Conservation (phyloP, 345 rosid genomes). For the Eutrema yunnanense region DNA sequence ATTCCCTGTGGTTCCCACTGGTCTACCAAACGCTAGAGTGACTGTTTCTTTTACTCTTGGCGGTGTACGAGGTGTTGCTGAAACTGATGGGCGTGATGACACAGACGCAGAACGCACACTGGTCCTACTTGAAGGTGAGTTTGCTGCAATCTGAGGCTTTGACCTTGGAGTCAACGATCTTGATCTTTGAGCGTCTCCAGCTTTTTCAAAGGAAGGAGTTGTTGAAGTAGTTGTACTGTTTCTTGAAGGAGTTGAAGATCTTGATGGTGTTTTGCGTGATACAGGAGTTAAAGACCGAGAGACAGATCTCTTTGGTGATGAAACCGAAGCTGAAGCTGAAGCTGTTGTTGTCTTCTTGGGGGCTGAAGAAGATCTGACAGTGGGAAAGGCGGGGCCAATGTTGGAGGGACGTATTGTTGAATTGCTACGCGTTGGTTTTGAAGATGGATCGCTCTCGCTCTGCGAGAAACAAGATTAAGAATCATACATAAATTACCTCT, state of each 20-base stretch:
- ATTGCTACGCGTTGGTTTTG: slow-evolving; percentile 21
- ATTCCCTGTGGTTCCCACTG: slow-evolving; percentile 16
- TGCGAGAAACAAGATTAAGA: background rate
- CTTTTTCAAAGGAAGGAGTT: background rate
- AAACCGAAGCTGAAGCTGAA: slow-evolving; percentile 10
- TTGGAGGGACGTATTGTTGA: slow-evolving; percentile 22
- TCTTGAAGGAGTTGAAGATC: slow-evolving; percentile 23
- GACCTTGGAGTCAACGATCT: slow-evolving; percentile 29
- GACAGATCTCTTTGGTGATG: slow-evolving; percentile 18
- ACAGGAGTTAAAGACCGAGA: slow-evolving; percentile 24
- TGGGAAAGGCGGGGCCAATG: background rate
- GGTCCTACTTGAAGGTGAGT: background rate
- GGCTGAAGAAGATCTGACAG: slow-evolving; percentile 19
- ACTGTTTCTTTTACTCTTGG: slow-evolving; percentile 25
- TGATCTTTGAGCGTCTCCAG: slow-evolving; percentile 20
- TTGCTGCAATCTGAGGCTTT: background rate
- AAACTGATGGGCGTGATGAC: slow-evolving; percentile 9
- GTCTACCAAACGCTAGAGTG: slow-evolving; percentile 28
- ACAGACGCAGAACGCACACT: slow-evolving; percentile 15
- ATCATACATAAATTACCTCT: background rate
- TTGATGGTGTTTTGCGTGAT: slow-evolving; percentile 21
- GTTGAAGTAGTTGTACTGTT: slow-evolving; percentile 2
- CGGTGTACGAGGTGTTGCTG: slow-evolving; percentile 22
- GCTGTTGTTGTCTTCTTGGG: slow-evolving; percentile 21
- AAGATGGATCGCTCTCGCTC: slow-evolving; percentile 16